Evolutionary conservation across 192 early-diverging fungal species (phyloP), one percentile per base, ranked within the genome.

Genomic region (Backusella australiensis): DNA sequence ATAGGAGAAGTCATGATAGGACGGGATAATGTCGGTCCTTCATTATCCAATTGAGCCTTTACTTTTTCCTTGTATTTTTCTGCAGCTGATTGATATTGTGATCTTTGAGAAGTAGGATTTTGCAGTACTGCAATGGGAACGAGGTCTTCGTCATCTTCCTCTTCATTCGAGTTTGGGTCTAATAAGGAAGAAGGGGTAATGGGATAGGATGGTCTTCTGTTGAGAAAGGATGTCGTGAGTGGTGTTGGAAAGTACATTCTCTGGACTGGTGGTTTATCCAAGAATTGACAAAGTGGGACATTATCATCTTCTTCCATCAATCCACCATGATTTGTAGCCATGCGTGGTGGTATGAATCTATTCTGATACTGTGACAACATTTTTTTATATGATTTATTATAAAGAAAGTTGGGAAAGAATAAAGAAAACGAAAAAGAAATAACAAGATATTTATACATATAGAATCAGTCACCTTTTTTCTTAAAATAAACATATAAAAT

Each of bases 51-150:
- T 63, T 65, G 49, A 15, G 49, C 74, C 66, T 36, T 75, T 23
- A 75, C 74, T 67, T 75, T 76, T 35, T 76, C 67, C 29, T 76
- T 76, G 44, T 76, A 76, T 56, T 76, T 76, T 19, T 76, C 75
- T 49, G 75, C 75, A 12, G 66, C 75, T 19, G 75, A 76, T 56
- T 76, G 75, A 35, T 52, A 76, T 32, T 67, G 53, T 23, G 36
- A 42, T 21, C 56, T 67, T 52, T 56, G 63, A 4, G 26, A 38
- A 46, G 41, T 9, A 41, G 63, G 73, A 12, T 39, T 39, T 53
- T 75, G 74, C 14, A 75, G 44, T 0, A 69, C 74, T 1, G 38
- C 74, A 53, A 76, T 76, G 17, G 75, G 75, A 21, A 76, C 67
- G 0, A 69, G 38, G 8, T 76, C 75, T 53, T 76, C 67, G 23